These are phyloP conservation scores for Catharanthus roseus DNA, from an alignment of 257 asterid genomes.

Conservation along the genomic window DNA sequence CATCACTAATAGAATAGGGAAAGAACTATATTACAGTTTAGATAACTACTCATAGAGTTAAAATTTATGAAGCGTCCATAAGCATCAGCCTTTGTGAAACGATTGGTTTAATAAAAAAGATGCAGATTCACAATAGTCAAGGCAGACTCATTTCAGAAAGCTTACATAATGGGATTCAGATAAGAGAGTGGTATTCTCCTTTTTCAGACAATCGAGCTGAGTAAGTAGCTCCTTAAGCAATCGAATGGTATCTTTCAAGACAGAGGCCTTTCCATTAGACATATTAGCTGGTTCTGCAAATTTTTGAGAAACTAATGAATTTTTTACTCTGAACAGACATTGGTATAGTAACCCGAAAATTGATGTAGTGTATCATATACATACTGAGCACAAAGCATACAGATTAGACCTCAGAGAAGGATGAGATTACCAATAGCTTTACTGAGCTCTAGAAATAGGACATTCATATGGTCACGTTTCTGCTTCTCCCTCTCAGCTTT, in stretches of 20 bases:
- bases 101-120: no score
- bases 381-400: not conserved
- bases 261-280: constrained; percentile 55
- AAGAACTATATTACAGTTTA: not conserved
- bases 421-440: constrained; percentile 39
- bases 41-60: not conserved
- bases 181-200: constrained; percentile 46
- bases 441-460: constrained; percentile 45
- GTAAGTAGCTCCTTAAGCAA: constrained; percentile 40
- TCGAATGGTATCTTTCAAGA: constrained; percentile 44
- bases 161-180: constrained; percentile 64
- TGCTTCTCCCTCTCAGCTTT: constrained; percentile 71
- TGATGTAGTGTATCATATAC: not conserved
- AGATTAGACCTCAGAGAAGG: constrained; percentile 7
- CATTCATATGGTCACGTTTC: constrained; percentile 60
- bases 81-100: not conserved
- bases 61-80: not conserved
- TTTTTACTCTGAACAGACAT: not conserved
- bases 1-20: not conserved
- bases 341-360: not conserved
- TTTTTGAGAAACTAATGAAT: constrained; percentile 6
- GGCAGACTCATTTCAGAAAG: constrained; percentile 7
- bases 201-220: constrained; percentile 46
- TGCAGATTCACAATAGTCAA: no score
- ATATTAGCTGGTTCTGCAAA: constrained; percentile 39